Evolutionary conservation across 768 basidiomycete species (phyloP).

Genomic region (Mycena rebaudengoi): DNA sequence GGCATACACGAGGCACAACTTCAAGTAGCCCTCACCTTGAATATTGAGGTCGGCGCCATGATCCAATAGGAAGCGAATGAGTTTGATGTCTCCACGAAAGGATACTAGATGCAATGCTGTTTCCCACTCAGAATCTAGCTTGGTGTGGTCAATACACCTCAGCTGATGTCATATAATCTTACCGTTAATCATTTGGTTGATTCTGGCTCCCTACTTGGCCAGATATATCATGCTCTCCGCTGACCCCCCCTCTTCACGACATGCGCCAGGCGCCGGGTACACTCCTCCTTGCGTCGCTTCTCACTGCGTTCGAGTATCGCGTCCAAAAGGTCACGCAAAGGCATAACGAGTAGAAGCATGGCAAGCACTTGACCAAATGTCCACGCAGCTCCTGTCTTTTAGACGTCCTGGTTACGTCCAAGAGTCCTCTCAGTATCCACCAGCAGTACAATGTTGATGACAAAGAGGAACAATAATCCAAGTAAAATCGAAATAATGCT

Average conservation of each 20-base stretch:
- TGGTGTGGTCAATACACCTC: background rate
- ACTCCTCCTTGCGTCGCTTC: background rate
- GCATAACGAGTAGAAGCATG: conserved; percentile 7
- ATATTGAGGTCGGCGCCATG: background rate
- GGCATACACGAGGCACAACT: background rate
- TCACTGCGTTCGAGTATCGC: background rate
- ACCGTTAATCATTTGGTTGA: background rate
- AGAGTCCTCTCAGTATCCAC: conserved; percentile 12
- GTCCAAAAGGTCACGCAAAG: conserved; percentile 9
- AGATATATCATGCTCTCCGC: background rate
- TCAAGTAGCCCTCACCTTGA: background rate
- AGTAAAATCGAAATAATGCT: conserved; percentile 4
- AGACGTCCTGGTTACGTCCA: background rate
- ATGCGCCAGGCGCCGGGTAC: background rate
- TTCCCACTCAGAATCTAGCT: background rate
- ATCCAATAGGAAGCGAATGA: background rate
- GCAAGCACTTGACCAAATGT: conserved; percentile 22
- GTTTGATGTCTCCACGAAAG: background rate
- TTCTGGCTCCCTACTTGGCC: background rate
- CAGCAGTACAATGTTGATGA: conserved; percentile 12
- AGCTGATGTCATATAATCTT: background rate
- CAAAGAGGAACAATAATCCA: conserved; percentile 8
- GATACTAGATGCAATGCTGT: background rate
- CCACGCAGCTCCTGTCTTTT: background rate
- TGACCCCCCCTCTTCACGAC: background rate